Conservation (phyloP, 345 rosid species). For the Zanthoxylum bungeanum region DNA sequence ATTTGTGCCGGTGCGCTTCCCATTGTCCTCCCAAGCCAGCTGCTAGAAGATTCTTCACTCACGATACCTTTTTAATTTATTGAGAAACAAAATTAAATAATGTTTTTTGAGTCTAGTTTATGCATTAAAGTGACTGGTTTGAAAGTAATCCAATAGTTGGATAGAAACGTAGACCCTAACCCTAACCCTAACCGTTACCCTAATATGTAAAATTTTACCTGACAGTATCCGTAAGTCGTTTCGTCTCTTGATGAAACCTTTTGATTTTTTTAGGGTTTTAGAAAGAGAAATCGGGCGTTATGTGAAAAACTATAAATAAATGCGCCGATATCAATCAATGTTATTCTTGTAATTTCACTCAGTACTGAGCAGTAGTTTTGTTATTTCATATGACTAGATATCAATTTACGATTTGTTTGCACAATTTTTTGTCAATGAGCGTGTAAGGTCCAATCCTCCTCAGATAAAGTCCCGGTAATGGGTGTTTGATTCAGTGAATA, state of each 20-base stretch:
- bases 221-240: not conserved
- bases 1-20: slow-evolving; percentile 72
- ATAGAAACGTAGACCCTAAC: not conserved
- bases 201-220: not conserved
- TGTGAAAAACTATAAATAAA: too few species aligned
- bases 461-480: too few species aligned
- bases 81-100: not conserved
- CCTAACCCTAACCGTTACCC: too few species aligned
- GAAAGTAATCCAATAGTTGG: not conserved
- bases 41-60: not conserved
- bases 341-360: not conserved
- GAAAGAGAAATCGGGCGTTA: not conserved
- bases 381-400: too few species aligned
- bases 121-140: not conserved
- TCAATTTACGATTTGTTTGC: too few species aligned
- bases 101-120: not conserved
- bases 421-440: too few species aligned
- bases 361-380: too few species aligned
- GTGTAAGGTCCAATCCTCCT: too few species aligned
- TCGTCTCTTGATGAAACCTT: not conserved
- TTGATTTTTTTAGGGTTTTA: not conserved
- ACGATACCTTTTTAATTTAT: not conserved
- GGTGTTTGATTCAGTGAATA: too few species aligned
- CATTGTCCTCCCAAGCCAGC: slow-evolving; percentile 19
- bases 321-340: not conserved